Base-by-base conservation (phyloP, 495 filamentous ascomycete genomes). In the Clohesyomyces aquaticus region DNA sequence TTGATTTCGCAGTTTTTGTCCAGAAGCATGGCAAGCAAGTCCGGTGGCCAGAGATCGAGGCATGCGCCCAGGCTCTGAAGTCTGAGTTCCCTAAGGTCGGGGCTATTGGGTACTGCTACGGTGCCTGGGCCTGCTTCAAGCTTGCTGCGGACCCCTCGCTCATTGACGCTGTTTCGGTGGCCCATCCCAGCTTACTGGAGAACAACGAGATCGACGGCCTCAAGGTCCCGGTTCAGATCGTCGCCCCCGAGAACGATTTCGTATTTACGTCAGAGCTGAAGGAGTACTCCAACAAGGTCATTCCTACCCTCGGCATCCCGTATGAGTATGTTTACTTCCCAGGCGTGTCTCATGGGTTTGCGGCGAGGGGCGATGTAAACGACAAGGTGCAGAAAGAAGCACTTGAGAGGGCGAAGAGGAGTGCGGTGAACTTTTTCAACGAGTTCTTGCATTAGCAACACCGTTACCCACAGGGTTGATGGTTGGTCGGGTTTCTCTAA, bases 31-130 rank as follows among this genome's bases (percentile, higher is more conserved):
- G 55, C 27, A 81, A 81, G 43, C 76, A 76, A 0, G 63, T 74
- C 16, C 82, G 83, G 42, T 78, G 80, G 50, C 79, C 81, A 0
- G 82, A 85, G 68, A 82, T 87, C 42, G 68, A 82, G 48, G 78
- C 67, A 0, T 81, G 72, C 41, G 83, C 84, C 0, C 66, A 72
- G 59, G 72, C 73, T 0, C 73, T 88, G 19, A 76, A 77, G 25
- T 18, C 55, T 32, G 16, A 72, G 63, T 72, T 73, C 48, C 53
- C 63, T 19, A 71, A 66, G 41, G 61, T 86, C 32, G 84, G 76
- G 8, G 83, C 83, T 1, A 72, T 87, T 19, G 85, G 85, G 3
- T 87, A 79, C 71, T 88, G 86, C 75, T 87, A 77, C 51, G 84
- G 85, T 52, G 84, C 82, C 1, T 86, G 83, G 83, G 83, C 77